These are phyloP conservation scores for Xanthoconium separans DNA, from an alignment of 1,284 basidiomycete genomes.

Conservation along the genomic window DNA sequence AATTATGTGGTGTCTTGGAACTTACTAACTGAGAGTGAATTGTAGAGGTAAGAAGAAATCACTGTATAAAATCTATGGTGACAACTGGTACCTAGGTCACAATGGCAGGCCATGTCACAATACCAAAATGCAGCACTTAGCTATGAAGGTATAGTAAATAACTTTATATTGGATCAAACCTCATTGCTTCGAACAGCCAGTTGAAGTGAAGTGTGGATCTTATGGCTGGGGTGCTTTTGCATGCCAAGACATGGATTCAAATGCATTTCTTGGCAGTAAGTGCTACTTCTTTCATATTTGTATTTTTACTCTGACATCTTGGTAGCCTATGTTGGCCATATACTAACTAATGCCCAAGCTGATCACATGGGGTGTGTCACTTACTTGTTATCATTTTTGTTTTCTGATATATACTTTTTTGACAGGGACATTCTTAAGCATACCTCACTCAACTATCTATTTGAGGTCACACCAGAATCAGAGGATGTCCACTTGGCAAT, in stretches of 20 bases:
- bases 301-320: not conserved
- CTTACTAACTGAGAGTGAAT: not conserved
- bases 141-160: conserved; percentile 13
- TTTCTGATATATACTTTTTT: not conserved
- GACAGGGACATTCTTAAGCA: conserved; percentile 31
- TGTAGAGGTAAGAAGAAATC: conserved; percentile 23
- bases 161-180: not conserved
- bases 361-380: conserved; percentile 12
- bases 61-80: not conserved
- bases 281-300: not conserved
- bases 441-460: conserved; percentile 48
- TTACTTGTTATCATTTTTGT: not conserved
- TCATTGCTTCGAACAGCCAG: conserved; percentile 18
- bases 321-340: conserved; percentile 61
- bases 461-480: conserved; percentile 32
- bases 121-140: conserved; percentile 24
- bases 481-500: conserved; percentile 20
- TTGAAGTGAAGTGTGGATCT: conserved; percentile 41
- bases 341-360: conserved; percentile 43
- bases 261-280: conserved; percentile 51
- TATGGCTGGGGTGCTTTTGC: conserved; percentile 58
- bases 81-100: conserved; percentile 13
- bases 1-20: not conserved
- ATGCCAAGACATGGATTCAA: conserved; percentile 35
- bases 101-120: conserved; percentile 19